These are phyloP conservation scores for Suhomyces ambrosiae DNA, from an alignment of 1,139 yeast species.

Conservation along the genomic window DNA sequence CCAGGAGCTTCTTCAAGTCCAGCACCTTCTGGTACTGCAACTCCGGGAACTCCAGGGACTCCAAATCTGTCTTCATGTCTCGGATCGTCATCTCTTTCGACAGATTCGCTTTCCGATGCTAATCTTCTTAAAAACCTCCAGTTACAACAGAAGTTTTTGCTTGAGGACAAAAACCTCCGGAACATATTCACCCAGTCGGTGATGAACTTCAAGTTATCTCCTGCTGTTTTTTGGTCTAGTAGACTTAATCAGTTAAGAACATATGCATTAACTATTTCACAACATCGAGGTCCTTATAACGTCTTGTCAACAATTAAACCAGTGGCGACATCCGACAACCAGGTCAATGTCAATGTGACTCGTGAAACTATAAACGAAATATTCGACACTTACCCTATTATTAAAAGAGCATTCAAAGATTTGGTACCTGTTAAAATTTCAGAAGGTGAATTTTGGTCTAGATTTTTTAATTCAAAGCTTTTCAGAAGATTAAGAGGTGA, in stretches of 20 bases:
- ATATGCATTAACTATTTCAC: constrained; percentile 80
- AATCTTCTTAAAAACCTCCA: constrained; percentile 65
- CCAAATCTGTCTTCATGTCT: constrained; percentile 5
- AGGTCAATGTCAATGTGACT: constrained; percentile 89
- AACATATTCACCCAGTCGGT: constrained; percentile 87
- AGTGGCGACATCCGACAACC: constrained; percentile 84
- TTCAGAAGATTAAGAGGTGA: constrained; percentile 91
- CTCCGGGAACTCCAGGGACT: constrained; percentile 1
- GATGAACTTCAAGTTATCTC: constrained; percentile 73
- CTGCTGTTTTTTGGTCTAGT: constrained; percentile 86
- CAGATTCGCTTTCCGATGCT: constrained; percentile 37
- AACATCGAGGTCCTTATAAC: constrained; percentile 90
- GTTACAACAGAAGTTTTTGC: constrained; percentile 74
- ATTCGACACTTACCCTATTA: constrained; percentile 90
- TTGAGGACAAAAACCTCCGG: constrained; percentile 70
- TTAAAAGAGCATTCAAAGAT: constrained; percentile 86
- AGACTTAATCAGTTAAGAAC: constrained; percentile 80
- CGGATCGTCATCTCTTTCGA: constrained; percentile 12
- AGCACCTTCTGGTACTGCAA: constrained; percentile 7
- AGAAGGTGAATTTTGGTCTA: constrained; percentile 96
- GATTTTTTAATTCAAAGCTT: constrained; percentile 87
- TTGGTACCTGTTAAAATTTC: constrained; percentile 77
- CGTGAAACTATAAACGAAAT: constrained; percentile 88
- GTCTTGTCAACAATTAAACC: constrained; percentile 93
- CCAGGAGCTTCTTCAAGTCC: constrained; percentile 12